Conservation (phyloP, 345 rosid genomes). For the Clarkia xantiana region DNA sequence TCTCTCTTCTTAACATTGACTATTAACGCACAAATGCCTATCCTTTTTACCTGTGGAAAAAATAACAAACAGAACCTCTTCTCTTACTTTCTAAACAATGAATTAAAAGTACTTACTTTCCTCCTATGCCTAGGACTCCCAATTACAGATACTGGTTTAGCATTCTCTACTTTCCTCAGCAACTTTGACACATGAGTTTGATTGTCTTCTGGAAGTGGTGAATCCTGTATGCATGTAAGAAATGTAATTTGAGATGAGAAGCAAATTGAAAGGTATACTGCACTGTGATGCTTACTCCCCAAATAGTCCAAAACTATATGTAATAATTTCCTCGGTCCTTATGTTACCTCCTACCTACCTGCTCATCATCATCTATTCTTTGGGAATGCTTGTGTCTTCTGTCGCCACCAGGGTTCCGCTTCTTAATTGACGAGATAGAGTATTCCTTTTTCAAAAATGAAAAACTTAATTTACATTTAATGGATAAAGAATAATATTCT, state of each 20-base stretch:
- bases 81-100: not conserved
- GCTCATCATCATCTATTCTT: slow-evolving; percentile 29
- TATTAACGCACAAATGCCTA: too few relatives aligned
- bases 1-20: too few relatives aligned
- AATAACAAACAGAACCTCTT: not conserved
- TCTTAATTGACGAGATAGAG: slow-evolving; percentile 48
- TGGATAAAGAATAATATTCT: too few relatives aligned
- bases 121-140: slow-evolving; percentile 50
- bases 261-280: not conserved
- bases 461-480: not conserved
- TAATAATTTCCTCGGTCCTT: not conserved
- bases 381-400: slow-evolving; percentile 25
- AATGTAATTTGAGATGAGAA: not conserved
- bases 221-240: slow-evolving; percentile 24
- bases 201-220: slow-evolving; percentile 25
- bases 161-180: slow-evolving; percentile 37
- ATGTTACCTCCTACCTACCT: slow-evolving; percentile 19
- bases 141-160: slow-evolving; percentile 30
- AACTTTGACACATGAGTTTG: slow-evolving; percentile 52
- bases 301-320: not conserved
- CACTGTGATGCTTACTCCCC: not conserved
- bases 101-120: slow-evolving; percentile 31
- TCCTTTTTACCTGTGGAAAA: too few relatives aligned
- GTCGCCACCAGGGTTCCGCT: slow-evolving; percentile 28
- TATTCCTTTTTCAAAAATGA: slow-evolving; percentile 27